Evolutionary conservation across 1,284 basidiomycete species (phyloP).

Genomic region (Papiliotrema terrestris): DNA sequence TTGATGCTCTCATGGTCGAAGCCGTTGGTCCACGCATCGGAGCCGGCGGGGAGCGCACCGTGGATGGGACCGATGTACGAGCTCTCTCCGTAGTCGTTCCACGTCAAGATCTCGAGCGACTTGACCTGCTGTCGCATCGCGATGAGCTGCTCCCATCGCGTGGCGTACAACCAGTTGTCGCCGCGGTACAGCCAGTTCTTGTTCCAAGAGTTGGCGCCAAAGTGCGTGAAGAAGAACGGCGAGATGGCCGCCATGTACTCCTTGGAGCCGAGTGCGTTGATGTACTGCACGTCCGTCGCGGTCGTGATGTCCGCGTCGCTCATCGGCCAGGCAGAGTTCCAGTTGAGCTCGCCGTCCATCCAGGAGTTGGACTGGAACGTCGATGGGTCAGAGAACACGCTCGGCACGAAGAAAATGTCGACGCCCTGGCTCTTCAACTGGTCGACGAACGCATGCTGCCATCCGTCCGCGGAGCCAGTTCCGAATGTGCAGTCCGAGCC

Average conservation of each 20-base stretch:
- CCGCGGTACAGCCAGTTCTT: conserved; percentile 49
- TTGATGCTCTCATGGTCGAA: conserved; percentile 56
- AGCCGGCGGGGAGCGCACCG: conserved; percentile 37
- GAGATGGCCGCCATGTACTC: conserved; percentile 47
- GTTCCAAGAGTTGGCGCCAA: conserved; percentile 35
- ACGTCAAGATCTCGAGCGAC: conserved; percentile 43
- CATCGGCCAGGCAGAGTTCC: conserved; percentile 52
- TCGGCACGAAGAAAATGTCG: conserved; percentile 44
- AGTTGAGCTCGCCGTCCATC: conserved; percentile 50
- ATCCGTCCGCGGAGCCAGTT: conserved; percentile 45
- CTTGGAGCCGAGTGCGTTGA: conserved; percentile 32
- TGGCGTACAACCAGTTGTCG: conserved; percentile 46
- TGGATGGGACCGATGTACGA: conserved; percentile 49
- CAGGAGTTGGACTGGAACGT: conserved; percentile 27
- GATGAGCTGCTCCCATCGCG: conserved; percentile 45
- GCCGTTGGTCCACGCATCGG: conserved; percentile 41
- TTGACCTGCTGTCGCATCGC: conserved; percentile 30
- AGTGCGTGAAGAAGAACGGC: conserved; percentile 49
- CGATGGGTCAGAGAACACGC: conserved; percentile 39
- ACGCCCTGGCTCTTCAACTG: conserved; percentile 13
- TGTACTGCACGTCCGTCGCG: conserved; percentile 26
- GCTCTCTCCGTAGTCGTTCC: conserved; percentile 51
- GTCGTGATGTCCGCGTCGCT: conserved; percentile 29
- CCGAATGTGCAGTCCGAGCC: conserved; percentile 74
- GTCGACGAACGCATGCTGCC: conserved; percentile 29